Evolutionary conservation across 1,284 basidiomycete genomes (phyloP), one percentile per base, ranked within the genome.

Genomic region (Takashimella koratensis): DNA sequence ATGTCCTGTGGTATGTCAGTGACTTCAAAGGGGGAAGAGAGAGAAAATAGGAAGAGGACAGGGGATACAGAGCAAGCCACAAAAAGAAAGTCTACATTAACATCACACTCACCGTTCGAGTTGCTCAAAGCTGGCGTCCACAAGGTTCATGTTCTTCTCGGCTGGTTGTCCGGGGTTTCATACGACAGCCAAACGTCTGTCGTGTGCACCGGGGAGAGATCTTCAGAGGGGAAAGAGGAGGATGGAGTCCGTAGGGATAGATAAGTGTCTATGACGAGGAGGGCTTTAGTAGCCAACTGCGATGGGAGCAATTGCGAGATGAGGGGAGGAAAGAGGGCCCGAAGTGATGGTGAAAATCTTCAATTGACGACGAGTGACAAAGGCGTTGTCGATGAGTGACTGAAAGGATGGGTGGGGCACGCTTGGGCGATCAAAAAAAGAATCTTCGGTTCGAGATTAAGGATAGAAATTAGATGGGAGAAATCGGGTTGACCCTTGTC

Each of bases 1-100:
- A 73, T 26, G 63, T 67, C 53, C 71, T 73, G 46, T n/a, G 30
- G 30, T 8, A 36, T 36, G 16, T 36, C 30, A 36, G 8, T n/a
- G n/a, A n/a, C n/a, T n/a, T n/a, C n/a, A n/a, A n/a, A n/a, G n/a
- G n/a, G n/a, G n/a, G n/a, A n/a, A n/a, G n/a, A n/a, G n/a, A n/a
- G n/a, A n/a, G n/a, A n/a, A n/a, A n/a, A n/a, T n/a, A n/a, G n/a
- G n/a, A n/a, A n/a, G n/a, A n/a, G n/a, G n/a, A 36, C 10, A 36
- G 30, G 10, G 30, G 30, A 36, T 36, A 36, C 8, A 36, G 30
- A 36, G 8, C 30, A n/a, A n/a, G n/a, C n/a, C 16, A 36, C 30
- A 36, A 36, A 36, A 8, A 8, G 16, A 36, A 36, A 36, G 30
- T 8, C 30, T 36, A 8, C n/a, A n/a, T n/a, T n/a, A n/a, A n/a